phyloP scores from a whole-genome alignment of 441 rosid species.

The Populus trichocarpa region DNA sequence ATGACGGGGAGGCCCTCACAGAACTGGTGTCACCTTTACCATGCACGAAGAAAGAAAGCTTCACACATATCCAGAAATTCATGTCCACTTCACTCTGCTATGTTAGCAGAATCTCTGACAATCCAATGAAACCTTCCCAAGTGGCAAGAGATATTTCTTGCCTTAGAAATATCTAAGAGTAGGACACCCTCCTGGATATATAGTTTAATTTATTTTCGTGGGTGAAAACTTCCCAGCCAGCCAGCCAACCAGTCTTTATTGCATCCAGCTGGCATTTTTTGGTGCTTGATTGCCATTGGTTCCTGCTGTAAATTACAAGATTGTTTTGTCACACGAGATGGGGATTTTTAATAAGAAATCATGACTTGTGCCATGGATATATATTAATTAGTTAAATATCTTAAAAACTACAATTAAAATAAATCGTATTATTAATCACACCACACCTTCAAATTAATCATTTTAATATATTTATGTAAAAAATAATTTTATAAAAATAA shows the following conservation, averaged over 20 bases:
- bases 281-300: not conserved
- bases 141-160: not conserved
- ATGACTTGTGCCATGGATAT: too few species aligned
- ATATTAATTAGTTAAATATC: too few species aligned
- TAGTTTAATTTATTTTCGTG: not conserved
- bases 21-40: not conserved
- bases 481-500: too few species aligned
- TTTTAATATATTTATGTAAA: too few species aligned
- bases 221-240: not conserved
- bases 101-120: not conserved
- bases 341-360: too few species aligned
- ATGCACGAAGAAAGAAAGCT: not conserved
- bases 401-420: too few species aligned
- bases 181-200: not conserved
- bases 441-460: too few species aligned
- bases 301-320: too few species aligned
- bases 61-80: not conserved
- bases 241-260: not conserved
- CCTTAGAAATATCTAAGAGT: not conserved
- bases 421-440: too few species aligned
- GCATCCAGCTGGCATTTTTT: not conserved
- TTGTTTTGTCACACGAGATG: not conserved
- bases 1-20: not conserved
- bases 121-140: not conserved
- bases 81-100: not conserved